A percentile compares a stretch with the other conserved stretches of the same genome.
phyloP scores from a whole-genome alignment of 345 rosid species.

The Carallia pectinifolia region DNA sequence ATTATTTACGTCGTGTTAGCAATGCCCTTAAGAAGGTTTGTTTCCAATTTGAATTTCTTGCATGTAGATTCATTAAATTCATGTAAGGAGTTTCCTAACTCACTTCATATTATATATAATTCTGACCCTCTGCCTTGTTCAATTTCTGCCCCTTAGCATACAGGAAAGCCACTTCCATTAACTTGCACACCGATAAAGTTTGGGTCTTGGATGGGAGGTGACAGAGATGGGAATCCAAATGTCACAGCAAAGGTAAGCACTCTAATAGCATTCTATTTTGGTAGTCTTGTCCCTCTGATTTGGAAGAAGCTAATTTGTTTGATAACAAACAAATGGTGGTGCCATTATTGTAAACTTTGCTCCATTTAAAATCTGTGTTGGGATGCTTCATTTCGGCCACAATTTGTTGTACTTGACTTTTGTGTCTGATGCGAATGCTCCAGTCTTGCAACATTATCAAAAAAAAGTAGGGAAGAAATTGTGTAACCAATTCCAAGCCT shows the following conservation, averaged over 20 bases:
- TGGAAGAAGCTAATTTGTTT: neutral
- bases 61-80: conserved; percentile 10
- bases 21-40: conserved; percentile 78
- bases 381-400: neutral
- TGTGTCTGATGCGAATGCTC: neutral
- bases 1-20: conserved; percentile 90
- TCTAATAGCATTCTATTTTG: neutral
- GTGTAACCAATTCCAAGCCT: neutral
- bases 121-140: conserved; percentile 1
- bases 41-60: conserved; percentile 9
- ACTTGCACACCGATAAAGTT: conserved; percentile 87
- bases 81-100: conserved; percentile 2
- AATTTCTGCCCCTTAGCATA: conserved; percentile 42
- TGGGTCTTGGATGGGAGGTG: conserved; percentile 99
- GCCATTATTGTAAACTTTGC: neutral
- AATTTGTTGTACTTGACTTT: neutral
- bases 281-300: neutral
- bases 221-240: conserved; percentile 96
- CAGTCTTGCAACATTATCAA: neutral
- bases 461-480: neutral
- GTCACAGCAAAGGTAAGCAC: conserved; percentile 78
- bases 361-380: too few species aligned
- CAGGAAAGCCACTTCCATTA: conserved; percentile 82
- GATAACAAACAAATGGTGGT: neutral
- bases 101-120: conserved; percentile 12